These are phyloP conservation scores for Arachis stenosperma DNA, from an alignment of 306 rosid genomes.

Conservation along the genomic window DNA sequence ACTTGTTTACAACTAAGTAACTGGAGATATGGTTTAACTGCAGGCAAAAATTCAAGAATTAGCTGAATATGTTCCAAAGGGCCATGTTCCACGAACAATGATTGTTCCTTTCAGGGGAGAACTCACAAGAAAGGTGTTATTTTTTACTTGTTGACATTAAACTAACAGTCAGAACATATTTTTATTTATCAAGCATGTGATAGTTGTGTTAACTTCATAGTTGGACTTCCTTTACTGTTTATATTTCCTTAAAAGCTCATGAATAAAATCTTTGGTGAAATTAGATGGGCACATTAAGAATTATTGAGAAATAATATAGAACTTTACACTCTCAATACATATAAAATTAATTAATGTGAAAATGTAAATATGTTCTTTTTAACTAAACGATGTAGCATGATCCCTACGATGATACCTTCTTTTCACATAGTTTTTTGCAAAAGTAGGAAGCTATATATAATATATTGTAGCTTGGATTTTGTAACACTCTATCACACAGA, in stretches of 20 bases:
- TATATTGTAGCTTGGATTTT: no score
- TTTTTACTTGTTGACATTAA: conserved; percentile 36
- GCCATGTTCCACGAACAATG: conserved; percentile 96
- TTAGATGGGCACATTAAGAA: conserved; percentile 13
- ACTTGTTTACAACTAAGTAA: conserved; percentile 12
- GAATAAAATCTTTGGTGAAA: conserved; percentile 6
- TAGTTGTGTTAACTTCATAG: conserved; percentile 2
- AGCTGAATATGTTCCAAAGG: conserved; percentile 97
- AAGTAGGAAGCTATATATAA: no score
- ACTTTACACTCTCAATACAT: no score
- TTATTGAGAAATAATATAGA: not conserved
- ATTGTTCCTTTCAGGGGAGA: conserved; percentile 95
- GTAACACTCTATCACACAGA: no score
- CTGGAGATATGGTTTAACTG: conserved; percentile 44
- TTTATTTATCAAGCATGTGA: conserved; percentile 28
- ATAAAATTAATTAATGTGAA: no score
- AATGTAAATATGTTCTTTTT: no score
- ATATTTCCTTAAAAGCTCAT: conserved; percentile 2
- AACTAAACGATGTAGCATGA: no score
- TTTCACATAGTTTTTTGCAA: no score
- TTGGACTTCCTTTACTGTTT: not conserved
- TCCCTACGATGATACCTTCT: no score
- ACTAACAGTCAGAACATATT: not conserved
- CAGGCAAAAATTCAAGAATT: conserved; percentile 99
- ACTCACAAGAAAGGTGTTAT: conserved; percentile 85